phyloP scores from a whole-genome alignment of 495 filamentous ascomycete genomes.

The Penicillium daleae region DNA sequence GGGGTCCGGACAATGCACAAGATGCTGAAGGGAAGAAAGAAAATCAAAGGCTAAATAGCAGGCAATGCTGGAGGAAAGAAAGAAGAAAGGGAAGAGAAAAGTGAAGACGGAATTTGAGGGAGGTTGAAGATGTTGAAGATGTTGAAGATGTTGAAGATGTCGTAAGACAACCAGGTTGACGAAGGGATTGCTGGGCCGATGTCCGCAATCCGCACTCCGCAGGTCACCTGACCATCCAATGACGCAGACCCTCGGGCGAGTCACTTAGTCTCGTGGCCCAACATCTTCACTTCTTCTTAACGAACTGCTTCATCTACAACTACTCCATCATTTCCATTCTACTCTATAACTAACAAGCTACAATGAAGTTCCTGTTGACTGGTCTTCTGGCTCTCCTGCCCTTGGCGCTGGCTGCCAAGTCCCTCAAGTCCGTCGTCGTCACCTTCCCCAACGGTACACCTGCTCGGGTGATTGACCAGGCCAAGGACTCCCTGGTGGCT shows the following conservation, averaged over 20 bases:
- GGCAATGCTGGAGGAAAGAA: conserved; percentile 4
- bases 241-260: conserved; percentile 23
- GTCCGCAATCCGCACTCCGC: not conserved
- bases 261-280: not conserved
- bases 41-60: conserved; percentile 11
- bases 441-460: conserved; percentile 77
- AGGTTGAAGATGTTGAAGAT: not conserved
- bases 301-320: not conserved
- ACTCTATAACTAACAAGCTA: not conserved
- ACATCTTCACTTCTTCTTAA: not conserved
- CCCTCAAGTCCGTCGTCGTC: conserved; percentile 75
- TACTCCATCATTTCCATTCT: not conserved
- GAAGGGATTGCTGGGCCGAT: conserved; percentile 24
- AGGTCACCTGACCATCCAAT: conserved; percentile 32
- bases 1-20: conserved; percentile 5
- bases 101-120: not conserved
- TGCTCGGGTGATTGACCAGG: conserved; percentile 64
- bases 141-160: conserved; percentile 6
- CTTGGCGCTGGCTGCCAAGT: conserved; percentile 56
- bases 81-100: not conserved
- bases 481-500: conserved; percentile 68
- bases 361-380: conserved; percentile 61
- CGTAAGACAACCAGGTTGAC: not conserved
- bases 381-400: conserved; percentile 59
- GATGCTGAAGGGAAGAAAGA: not conserved